Percentiles rank a stretch among this genome's conserved stretches.
These are phyloP conservation scores for Talaromyces sp. DNA, from an alignment of 2,329 filamentous ascomycete genomes.

Conservation along the genomic window DNA sequence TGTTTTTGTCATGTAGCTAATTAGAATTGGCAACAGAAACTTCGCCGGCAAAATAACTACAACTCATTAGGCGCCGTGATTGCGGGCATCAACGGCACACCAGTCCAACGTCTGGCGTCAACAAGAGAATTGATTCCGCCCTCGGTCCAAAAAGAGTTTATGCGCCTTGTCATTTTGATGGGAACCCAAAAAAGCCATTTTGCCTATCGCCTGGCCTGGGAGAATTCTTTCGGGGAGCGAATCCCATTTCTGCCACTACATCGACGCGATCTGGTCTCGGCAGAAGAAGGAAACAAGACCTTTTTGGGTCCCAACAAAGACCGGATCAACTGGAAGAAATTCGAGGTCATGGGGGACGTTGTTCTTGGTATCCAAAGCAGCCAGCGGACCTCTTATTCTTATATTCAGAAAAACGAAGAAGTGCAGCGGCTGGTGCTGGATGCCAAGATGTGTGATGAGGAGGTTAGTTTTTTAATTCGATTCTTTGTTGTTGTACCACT, in stretches of 20 bases:
- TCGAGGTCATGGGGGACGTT: slow-evolving; percentile 91
- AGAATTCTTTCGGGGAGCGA: slow-evolving; percentile 82
- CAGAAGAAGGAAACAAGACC: slow-evolving; percentile 86
- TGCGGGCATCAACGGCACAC: slow-evolving; percentile 82
- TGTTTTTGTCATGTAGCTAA: slow-evolving; percentile 11
- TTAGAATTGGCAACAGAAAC: slow-evolving; percentile 46
- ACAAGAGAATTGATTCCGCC: slow-evolving; percentile 71
- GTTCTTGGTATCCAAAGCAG: slow-evolving; percentile 87
- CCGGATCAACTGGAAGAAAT: slow-evolving; percentile 96
- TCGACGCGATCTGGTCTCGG: slow-evolving; percentile 81
- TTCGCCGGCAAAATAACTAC: slow-evolving; percentile 93
- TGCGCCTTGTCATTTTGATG: slow-evolving; percentile 87
- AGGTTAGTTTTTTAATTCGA: slow-evolving; percentile 43
- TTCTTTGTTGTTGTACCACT: slow-evolving; percentile 4
- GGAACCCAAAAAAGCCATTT: slow-evolving; percentile 86
- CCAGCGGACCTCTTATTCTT: slow-evolving; percentile 76
- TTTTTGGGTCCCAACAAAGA: slow-evolving; percentile 70
- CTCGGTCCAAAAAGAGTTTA: slow-evolving; percentile 74
- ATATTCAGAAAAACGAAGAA: slow-evolving; percentile 62
- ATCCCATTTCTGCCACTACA: slow-evolving; percentile 93
- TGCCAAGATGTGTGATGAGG: slow-evolving; percentile 74
- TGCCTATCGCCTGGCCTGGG: slow-evolving; percentile 94
- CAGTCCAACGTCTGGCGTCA: slow-evolving; percentile 75
- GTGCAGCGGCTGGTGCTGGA: slow-evolving; percentile 73
- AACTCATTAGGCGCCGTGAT: slow-evolving; percentile 92